Percentiles rank a stretch among this genome's conserved stretches.
Conservation (phyloP, 495 filamentous ascomycete species). For the Tuber borchii region DNA sequence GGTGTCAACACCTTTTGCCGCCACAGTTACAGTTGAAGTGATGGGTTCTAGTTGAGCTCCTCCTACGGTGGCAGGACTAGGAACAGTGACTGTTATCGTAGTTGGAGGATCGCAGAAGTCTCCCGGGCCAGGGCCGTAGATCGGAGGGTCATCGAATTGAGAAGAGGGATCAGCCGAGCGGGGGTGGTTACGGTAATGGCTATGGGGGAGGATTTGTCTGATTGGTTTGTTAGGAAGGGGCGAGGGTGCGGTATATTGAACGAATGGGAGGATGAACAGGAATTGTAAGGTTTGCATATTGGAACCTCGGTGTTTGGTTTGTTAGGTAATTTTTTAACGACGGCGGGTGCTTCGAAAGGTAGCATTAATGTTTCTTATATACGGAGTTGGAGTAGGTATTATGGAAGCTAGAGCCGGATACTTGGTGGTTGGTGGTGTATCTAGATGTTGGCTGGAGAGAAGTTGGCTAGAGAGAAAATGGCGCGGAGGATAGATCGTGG, state of each 20-base stretch:
- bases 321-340: background rate
- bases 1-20: background rate
- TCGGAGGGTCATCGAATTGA: background rate
- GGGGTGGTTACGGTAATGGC: background rate
- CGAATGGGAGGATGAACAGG: background rate
- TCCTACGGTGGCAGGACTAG: background rate
- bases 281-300: background rate
- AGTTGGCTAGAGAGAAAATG: background rate
- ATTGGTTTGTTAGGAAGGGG: slow-evolving; percentile 1
- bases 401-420: background rate
- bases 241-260: background rate
- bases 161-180: background rate
- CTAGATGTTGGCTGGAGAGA: background rate
- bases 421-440: background rate
- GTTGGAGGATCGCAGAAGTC: slow-evolving; percentile 3
- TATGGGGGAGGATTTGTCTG: background rate
- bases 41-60: background rate
- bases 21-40: background rate
- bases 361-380: background rate
- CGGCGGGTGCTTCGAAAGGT: background rate
- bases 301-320: background rate
- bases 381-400: background rate
- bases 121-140: background rate
- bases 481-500: background rate
- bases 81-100: background rate